Evolutionary conservation across 306 rosid genomes (phyloP), one percentile per base, ranked within the genome.

Genomic region (Dryas alaskensis): DNA sequence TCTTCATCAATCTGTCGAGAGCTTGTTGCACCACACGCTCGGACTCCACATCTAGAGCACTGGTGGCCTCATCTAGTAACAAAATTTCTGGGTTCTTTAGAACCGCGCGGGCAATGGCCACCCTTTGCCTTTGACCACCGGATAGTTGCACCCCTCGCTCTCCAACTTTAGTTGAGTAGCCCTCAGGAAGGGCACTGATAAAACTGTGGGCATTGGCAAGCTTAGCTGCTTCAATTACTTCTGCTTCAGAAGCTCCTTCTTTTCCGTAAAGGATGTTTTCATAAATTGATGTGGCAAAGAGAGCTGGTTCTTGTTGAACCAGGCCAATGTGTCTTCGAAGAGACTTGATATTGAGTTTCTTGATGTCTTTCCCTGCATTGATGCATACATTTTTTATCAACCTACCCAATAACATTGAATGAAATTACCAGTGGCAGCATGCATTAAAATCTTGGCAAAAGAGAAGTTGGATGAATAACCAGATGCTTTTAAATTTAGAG

Each of bases 231-330:
- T 91, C 93, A 31, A 88, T 87, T 14, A 89, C 97, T 79, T 91
- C 98, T 22, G 90, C 85, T 73, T 92, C 97, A 43, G 90, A 78
- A 2, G 92, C 95, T 67, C 96, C 98, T 76, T 91, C 97, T 64
- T 81, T 94, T 64, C 98, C 97, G 50, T 94, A 94, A 0, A 83
- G 80, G 59, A 94, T 91, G 69, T 94, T 94, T 78, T 91, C 98
- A 48, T 84, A 88, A 25, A 94, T 91, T 53, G 98, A 80, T 37
- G 96, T 89, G 3, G 96, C 97, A 47, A 94, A 94, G 31, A 89
- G 97, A 7, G 98, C 96, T 0, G 98, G 98, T 68, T 94, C 98
- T 81, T 94, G 98, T 75, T 94, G 98, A 61, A 91, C 98, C 0
- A 94, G 88, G 42, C 98, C 97, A 44, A 94, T 89, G 68, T 88